Evolutionary conservation across 768 basidiomycete species (phyloP).

Genomic region (Epithele typhae): DNA sequence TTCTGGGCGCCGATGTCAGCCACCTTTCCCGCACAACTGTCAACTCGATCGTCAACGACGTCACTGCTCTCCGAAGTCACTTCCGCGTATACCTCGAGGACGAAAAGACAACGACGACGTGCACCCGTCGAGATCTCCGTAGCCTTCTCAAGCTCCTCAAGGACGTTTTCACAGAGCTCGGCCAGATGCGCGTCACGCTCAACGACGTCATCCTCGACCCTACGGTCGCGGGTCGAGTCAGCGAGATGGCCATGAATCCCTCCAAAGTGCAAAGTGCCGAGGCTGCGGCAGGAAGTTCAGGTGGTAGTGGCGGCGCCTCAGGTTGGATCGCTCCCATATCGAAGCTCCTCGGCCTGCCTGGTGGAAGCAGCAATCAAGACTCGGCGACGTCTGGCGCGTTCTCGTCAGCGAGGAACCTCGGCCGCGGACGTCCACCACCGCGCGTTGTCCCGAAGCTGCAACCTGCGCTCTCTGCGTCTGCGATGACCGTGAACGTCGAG

Average conservation of each 20-base stretch:
- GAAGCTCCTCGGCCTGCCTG: constrained; percentile 61
- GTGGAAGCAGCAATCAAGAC: constrained; percentile 22
- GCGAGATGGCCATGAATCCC: constrained; percentile 65
- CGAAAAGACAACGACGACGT: constrained; percentile 56
- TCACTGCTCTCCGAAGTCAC: constrained; percentile 60
- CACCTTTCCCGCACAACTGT: constrained; percentile 85
- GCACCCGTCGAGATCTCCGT: constrained; percentile 78
- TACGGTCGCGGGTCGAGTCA: constrained; percentile 60
- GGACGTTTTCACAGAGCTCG: constrained; percentile 80
- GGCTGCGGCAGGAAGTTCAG: constrained; percentile 30
- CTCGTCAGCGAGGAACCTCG: constrained; percentile 18
- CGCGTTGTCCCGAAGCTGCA: constrained; percentile 73
- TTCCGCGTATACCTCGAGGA: constrained; percentile 76
- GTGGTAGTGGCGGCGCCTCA: constrained; percentile 24
- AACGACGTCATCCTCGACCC: constrained; percentile 94
- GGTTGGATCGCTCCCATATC: constrained; percentile 91
- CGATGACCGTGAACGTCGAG: constrained; percentile 95
- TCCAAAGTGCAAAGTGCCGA: constrained; percentile 42
- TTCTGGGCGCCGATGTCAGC: constrained; percentile 79
- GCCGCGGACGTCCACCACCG: constrained; percentile 28
- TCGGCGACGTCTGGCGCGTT: constrained; percentile 21
- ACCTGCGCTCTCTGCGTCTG: constrained; percentile 81
- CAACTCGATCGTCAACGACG: constrained; percentile 66
- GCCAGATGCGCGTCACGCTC: constrained; percentile 72
- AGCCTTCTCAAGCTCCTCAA: constrained; percentile 78